Evolutionary conservation across 2,329 filamentous ascomycete genomes (phyloP).

Genomic region (Penicillium sp.): DNA sequence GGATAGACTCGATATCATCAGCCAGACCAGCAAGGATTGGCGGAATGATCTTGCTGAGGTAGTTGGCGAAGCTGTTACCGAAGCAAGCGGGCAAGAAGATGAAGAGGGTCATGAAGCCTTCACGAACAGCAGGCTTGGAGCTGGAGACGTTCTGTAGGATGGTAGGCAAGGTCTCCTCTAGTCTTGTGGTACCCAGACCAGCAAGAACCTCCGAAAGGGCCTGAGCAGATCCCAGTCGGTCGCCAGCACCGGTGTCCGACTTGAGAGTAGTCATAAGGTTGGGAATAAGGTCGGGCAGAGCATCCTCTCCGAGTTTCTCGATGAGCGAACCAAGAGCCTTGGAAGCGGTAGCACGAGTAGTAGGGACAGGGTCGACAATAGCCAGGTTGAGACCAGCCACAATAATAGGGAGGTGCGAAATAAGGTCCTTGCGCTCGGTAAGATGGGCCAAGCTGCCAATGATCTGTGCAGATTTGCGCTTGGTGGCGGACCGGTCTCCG

Average conservation of each 20-base stretch:
- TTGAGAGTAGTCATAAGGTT: slow-evolving; percentile 97
- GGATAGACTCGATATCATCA: slow-evolving; percentile 93
- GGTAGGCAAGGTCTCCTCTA: slow-evolving; percentile 94
- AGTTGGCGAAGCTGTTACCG: slow-evolving; percentile 96
- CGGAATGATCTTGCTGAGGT: slow-evolving; percentile 91
- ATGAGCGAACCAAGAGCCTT: slow-evolving; percentile 95
- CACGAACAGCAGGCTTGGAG: slow-evolving; percentile 81
- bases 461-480: slow-evolving; percentile 93
- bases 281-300: slow-evolving; percentile 93
- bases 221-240: slow-evolving; percentile 92
- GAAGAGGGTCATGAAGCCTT: slow-evolving; percentile 99
- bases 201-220: slow-evolving; percentile 95
- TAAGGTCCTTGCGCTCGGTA: slow-evolving; percentile 91
- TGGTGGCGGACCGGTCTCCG: slow-evolving; percentile 86
- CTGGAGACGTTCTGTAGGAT: slow-evolving; percentile 96
- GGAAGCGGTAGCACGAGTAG: slow-evolving; percentile 91
- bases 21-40: slow-evolving; percentile 91
- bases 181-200: slow-evolving; percentile 82
- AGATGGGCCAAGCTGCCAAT: slow-evolving; percentile 97
- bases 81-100: slow-evolving; percentile 99
- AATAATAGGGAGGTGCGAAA: slow-evolving; percentile 85
- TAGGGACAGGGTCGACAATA: slow-evolving; percentile 91
- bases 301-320: slow-evolving; percentile 96
- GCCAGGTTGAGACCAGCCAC: slow-evolving; percentile 86
- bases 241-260: slow-evolving; percentile 92